phyloP scores from a whole-genome alignment of 805 yeast genomes.

The Cyberlindnera xishuangbannaensis region DNA sequence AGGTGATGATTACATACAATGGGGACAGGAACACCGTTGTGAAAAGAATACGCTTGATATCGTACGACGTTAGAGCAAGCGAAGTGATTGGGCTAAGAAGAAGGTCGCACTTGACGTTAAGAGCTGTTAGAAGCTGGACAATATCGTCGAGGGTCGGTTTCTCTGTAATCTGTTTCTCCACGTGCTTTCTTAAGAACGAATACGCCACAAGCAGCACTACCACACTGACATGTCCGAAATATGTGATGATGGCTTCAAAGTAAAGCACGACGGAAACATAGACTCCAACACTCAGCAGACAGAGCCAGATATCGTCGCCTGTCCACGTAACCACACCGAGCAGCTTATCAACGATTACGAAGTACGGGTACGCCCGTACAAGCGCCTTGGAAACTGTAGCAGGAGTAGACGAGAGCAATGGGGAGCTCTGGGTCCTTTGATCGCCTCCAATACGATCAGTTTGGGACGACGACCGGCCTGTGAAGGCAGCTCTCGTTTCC shows the following conservation, averaged over 20 bases:
- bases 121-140: conserved; percentile 66
- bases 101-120: conserved; percentile 71
- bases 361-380: conserved; percentile 78
- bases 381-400: conserved; percentile 84
- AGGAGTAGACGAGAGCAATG: conserved; percentile 83
- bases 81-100: conserved; percentile 75
- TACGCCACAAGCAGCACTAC: conserved; percentile 58
- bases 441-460: conserved; percentile 23
- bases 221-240: conserved; percentile 73
- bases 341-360: conserved; percentile 62
- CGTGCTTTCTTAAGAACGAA: conserved; percentile 49
- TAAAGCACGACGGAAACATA: conserved; percentile 62
- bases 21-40: conserved; percentile 88
- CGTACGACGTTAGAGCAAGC: conserved; percentile 68
- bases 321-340: conserved; percentile 88
- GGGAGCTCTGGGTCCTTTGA: conserved; percentile 40
- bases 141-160: conserved; percentile 87
- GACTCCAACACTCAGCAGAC: conserved; percentile 51
- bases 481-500: conserved; percentile 34
- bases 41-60: conserved; percentile 70
- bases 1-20: conserved; percentile 63
- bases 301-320: conserved; percentile 72
- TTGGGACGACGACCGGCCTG: conserved; percentile 27
- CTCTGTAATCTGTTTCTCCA: conserved; percentile 50
- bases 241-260: conserved; percentile 71